Evolutionary conservation across 768 basidiomycete genomes (phyloP), one percentile per base, ranked within the genome.

Genomic region (Pleurotus pulmonarius): DNA sequence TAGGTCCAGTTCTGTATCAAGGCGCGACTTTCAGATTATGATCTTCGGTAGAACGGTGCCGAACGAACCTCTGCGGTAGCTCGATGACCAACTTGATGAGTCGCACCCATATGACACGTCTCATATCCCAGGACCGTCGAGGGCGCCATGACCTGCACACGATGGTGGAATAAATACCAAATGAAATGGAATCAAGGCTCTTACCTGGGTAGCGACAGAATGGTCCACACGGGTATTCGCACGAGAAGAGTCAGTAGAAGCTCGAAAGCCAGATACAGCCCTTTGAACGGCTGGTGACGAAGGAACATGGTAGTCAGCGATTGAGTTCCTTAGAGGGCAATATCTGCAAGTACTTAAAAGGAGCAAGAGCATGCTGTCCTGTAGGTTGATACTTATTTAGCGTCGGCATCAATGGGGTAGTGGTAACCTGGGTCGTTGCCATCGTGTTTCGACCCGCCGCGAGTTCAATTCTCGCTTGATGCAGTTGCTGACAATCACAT

Each of bases 121-220:
- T 67, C 29, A 80, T 58, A 26, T 69, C 66, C 83, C 82, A 84
- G 18, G 79, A 72, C 25, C 66, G 65, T 58, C 73, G 69, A 15
- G 79, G 79, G 18, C 83, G 77, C 66, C 65, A 64, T 43, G 72
- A 70, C 51, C 76, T 79, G 48, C 44, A 51, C 46, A 20, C 25
- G 26, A 11, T 34, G 9, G 29, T 34, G 29, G 26, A 29, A 29
- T 34, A 9, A 9, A 34, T 34, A 34, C 29, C 29, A 34, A 34
- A 34, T 34, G 29, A 34, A 34, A 29, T 11, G 29, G 11, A 34
- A 34, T 3, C 29, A 34, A 34, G 29, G 29, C 29, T 34, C 29
- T 34, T 34, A 34, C 29, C 29, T 34, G 9, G 29, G 29, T 9
- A 38, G 22, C n/a, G 3, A 56, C 16, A 11, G 13, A 45, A n/a